phyloP scores from a whole-genome alignment of 306 rosid species.

The Styphnolobium japonicum region DNA sequence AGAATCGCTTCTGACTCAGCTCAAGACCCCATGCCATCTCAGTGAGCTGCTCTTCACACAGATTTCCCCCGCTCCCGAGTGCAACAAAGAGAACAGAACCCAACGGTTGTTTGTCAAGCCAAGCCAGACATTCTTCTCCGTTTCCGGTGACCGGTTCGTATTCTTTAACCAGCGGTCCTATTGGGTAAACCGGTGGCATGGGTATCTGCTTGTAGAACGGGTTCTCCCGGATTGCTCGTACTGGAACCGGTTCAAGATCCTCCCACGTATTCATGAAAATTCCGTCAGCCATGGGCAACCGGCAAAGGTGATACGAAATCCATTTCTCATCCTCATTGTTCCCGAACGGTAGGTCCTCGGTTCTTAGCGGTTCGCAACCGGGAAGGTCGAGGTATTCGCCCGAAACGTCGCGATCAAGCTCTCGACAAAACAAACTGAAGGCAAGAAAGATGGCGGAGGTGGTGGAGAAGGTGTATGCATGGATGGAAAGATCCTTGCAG shows the following conservation, averaged over 20 bases:
- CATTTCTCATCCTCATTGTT: conserved; percentile 32
- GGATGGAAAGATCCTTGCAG: conserved; percentile 38
- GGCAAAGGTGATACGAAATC: conserved; percentile 20
- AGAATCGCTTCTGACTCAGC: conserved; percentile 34
- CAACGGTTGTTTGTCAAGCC: conserved; percentile 44
- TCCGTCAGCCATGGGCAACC: conserved; percentile 29
- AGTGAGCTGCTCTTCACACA: conserved; percentile 1
- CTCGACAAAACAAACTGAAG: conserved; percentile 29
- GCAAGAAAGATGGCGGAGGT: conserved; percentile 35
- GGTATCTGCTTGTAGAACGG: conserved; percentile 5
- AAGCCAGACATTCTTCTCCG: conserved; percentile 19
- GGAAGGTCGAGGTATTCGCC: conserved; percentile 46
- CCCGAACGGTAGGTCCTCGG: conserved; percentile 34
- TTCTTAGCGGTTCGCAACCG: conserved; percentile 28
- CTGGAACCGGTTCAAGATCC: conserved; percentile 30
- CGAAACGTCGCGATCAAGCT: conserved; percentile 29
- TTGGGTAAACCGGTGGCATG: conserved; percentile 10
- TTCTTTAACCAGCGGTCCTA: conserved; percentile 42
- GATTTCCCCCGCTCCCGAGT: conserved; percentile 38
- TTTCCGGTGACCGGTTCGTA: not conserved
- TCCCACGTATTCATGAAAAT: conserved; percentile 42
- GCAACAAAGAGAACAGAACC: conserved; percentile 41
- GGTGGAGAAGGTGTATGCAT: conserved; percentile 33
- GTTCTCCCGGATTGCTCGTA: conserved; percentile 32
- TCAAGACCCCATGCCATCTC: conserved; percentile 52